Conservation (phyloP, 345 rosid genomes). For the Citrus glauca region DNA sequence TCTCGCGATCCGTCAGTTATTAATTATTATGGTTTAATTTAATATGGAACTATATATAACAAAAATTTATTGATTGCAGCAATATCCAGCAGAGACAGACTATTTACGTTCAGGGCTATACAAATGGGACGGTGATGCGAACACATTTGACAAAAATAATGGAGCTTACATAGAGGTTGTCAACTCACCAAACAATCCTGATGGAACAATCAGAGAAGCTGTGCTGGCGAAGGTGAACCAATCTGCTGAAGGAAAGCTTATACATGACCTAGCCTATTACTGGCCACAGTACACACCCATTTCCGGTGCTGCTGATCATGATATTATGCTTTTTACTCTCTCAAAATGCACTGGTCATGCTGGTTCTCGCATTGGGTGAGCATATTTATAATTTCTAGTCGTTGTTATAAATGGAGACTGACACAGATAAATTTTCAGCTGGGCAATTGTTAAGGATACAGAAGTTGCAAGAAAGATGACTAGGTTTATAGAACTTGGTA, state of each 20-base stretch:
- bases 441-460: conserved; percentile 78
- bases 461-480: conserved; percentile 67
- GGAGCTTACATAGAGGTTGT: conserved; percentile 68
- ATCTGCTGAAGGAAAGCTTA: conserved; percentile 42
- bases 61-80: conserved; percentile 27
- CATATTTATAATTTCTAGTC: background rate
- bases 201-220: conserved; percentile 59
- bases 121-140: conserved; percentile 88
- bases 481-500: conserved; percentile 45
- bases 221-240: conserved; percentile 71
- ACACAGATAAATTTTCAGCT: conserved; percentile 30
- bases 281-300: conserved; percentile 91
- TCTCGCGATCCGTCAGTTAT: no score
- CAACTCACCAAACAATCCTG: conserved; percentile 85
- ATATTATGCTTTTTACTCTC: conserved; percentile 83
- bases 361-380: conserved; percentile 89
- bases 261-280: conserved; percentile 84
- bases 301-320: conserved; percentile 54
- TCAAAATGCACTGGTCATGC: conserved; percentile 95
- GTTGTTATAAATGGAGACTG: background rate
- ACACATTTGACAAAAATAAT: conserved; percentile 43
- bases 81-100: conserved; percentile 52
- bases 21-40: background rate
- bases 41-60: background rate
- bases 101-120: conserved; percentile 58